Conservation (phyloP, 371 early-diverging fungal species). For the Actinomucor elegans region DNA sequence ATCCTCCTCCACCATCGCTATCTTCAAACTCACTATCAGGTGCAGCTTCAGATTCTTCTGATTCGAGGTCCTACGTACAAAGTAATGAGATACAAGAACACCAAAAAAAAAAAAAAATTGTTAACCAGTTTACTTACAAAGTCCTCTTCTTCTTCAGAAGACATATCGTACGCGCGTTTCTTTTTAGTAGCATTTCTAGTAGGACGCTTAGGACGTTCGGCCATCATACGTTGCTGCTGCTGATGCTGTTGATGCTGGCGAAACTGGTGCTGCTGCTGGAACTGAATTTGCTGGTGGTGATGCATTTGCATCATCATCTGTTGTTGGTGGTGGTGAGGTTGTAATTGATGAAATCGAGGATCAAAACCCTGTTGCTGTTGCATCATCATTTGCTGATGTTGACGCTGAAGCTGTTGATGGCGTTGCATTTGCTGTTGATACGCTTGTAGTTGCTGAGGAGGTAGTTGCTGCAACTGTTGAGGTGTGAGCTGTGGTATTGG, state of each 20-base stretch:
- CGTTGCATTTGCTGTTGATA: conserved; percentile 21
- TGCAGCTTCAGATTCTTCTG: conserved; percentile 25
- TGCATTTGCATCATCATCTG: conserved; percentile 20
- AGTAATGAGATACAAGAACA: too few relatives aligned
- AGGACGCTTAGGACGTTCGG: conserved; percentile 34
- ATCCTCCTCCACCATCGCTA: conserved; percentile 19
- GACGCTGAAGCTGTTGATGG: conserved; percentile 19
- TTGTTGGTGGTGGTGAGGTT: conserved; percentile 21
- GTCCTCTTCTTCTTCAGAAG: conserved; percentile 47
- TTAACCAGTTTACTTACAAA: conserved; percentile 22
- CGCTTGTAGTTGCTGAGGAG: conserved; percentile 10
- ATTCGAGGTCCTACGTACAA: conserved; percentile 8
- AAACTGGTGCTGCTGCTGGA: conserved; percentile 25
- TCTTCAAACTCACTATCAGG: conserved; percentile 36
- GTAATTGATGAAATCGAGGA: conserved; percentile 22
- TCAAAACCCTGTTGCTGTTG: conserved; percentile 26
- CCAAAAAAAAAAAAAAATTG: too few relatives aligned
- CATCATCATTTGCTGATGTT: conserved; percentile 9
- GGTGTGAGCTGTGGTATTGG: conserved; percentile 13
- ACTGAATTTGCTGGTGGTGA: conserved; percentile 17
- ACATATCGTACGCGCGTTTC: conserved; percentile 41
- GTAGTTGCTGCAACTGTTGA: conserved; percentile 14
- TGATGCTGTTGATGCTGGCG: conserved; percentile 32
- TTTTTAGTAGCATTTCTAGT: conserved; percentile 36
- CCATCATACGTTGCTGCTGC: conserved; percentile 16